phyloP scores from a whole-genome alignment of 2,329 filamentous ascomycete genomes.

The Chaetomiaceae sp. region DNA sequence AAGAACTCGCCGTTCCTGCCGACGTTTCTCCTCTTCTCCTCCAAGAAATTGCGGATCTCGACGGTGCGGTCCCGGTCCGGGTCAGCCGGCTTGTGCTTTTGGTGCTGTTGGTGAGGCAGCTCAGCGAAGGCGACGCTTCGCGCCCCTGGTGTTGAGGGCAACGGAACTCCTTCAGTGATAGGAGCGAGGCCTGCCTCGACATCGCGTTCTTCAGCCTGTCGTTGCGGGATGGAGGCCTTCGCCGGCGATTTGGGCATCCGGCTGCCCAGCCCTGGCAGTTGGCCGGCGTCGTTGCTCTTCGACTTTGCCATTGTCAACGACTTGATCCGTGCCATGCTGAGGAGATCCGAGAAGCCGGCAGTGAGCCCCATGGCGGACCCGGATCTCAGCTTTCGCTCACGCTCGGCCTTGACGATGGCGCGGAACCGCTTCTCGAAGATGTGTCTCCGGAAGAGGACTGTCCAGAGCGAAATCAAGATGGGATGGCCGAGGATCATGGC shows the following conservation, averaged over 20 bases:
- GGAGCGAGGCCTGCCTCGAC: constrained; percentile 8
- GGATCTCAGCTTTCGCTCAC: constrained; percentile 27
- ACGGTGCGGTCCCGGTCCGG: not conserved
- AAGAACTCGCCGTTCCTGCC: constrained; percentile 53
- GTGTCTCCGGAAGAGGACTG: constrained; percentile 55
- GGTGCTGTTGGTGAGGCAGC: not conserved
- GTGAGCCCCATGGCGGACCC: constrained; percentile 20
- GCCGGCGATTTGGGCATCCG: not conserved
- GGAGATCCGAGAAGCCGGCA: constrained; percentile 23
- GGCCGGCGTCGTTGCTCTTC: not conserved
- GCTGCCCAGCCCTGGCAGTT: not conserved
- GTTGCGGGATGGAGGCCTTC: not conserved
- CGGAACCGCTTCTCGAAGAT: constrained; percentile 60
- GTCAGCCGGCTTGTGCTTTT: not conserved
- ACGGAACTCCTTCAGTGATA: not conserved
- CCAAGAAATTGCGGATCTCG: constrained; percentile 2
- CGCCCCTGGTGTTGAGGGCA: not conserved
- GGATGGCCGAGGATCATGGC: constrained; percentile 61
- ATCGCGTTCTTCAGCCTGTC: not conserved
- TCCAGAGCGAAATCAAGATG: constrained; percentile 60
- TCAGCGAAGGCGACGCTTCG: constrained; percentile 23
- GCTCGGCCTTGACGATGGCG: constrained; percentile 44
- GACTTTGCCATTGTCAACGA: not conserved
- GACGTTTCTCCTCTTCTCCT: constrained; percentile 33
- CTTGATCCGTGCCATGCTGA: constrained; percentile 22